phyloP scores from a whole-genome alignment of 23 red algal genomes.

The Cyanidiococcus yangmingshanensis region DNA sequence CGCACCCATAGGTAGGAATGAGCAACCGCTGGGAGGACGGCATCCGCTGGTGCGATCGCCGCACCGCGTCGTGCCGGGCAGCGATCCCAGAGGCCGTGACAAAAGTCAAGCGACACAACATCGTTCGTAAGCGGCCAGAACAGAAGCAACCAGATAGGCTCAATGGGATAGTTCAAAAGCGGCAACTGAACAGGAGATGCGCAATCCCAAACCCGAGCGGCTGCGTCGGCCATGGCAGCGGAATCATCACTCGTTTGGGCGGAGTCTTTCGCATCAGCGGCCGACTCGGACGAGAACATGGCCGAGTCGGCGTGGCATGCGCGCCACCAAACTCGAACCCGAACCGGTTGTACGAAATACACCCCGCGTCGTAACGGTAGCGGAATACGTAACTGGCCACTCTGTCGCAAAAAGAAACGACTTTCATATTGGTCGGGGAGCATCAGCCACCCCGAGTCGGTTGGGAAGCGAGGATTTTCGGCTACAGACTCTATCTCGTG shows the following conservation, averaged over 20 bases:
- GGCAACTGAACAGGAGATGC: background rate
- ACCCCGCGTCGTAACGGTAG: background rate
- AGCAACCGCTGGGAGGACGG: background rate
- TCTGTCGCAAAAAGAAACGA: background rate
- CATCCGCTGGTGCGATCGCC: background rate
- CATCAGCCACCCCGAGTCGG: conserved; percentile 5
- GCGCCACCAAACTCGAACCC: conserved; percentile 6
- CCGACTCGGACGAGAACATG: background rate
- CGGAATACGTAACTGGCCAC: background rate
- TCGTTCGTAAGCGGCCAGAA: background rate
- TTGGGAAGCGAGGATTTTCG: background rate
- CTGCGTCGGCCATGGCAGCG: background rate
- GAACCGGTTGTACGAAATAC: background rate
- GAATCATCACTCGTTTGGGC: background rate
- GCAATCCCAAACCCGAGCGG: background rate
- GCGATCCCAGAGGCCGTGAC: background rate
- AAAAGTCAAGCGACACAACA: background rate
- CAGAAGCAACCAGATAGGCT: background rate
- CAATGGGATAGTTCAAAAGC: background rate
- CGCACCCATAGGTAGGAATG: background rate
- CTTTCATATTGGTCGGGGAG: background rate
- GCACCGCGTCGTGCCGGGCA: background rate
- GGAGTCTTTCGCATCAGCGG: background rate
- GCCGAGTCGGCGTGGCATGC: background rate
- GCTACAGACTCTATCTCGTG: background rate